These are phyloP conservation scores for Capronia epimyces DNA, from an alignment of 2,329 filamentous ascomycete species.

Conservation along the genomic window DNA sequence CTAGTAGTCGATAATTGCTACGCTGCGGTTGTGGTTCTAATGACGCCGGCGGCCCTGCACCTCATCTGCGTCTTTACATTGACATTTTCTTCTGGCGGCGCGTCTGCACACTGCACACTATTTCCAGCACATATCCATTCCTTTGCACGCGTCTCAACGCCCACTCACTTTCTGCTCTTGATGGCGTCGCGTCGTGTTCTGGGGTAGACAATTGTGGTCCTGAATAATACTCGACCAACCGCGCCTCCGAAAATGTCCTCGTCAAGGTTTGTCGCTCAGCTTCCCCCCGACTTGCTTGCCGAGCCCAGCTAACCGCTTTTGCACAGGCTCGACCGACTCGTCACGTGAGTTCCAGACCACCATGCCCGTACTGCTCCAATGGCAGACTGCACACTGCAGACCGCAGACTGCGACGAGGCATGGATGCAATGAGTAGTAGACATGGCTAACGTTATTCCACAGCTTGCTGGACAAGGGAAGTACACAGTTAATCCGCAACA, in stretches of 20 bases:
- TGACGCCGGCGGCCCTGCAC: background rate
- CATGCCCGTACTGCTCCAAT: too few species aligned
- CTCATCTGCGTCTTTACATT: background rate
- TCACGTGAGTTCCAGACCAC: too few species aligned
- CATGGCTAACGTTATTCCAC: conserved; percentile 17
- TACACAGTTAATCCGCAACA: conserved; percentile 91
- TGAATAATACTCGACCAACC: background rate
- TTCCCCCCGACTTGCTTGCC: conserved; percentile 1
- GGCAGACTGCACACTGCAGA: too few species aligned
- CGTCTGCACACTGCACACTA: conserved; percentile 1
- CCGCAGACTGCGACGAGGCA: background rate
- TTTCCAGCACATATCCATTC: background rate
- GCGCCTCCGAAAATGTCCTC: conserved; percentile 15
- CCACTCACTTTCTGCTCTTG: conserved; percentile 6
- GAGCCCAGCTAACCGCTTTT: conserved; percentile 19
- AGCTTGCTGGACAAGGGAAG: conserved; percentile 96
- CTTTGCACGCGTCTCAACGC: background rate
- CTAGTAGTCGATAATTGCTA: background rate
- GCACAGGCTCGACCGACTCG: conserved; percentile 70
- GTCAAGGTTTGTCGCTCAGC: conserved; percentile 26
- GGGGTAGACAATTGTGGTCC: background rate
- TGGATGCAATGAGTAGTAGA: conserved; percentile 6
- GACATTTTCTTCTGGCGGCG: background rate
- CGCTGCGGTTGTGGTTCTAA: background rate
- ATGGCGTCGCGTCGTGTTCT: conserved; percentile 14